Evolutionary conservation across 371 early-diverging fungal species (phyloP).

Genomic region (Entomophthora muscae): DNA sequence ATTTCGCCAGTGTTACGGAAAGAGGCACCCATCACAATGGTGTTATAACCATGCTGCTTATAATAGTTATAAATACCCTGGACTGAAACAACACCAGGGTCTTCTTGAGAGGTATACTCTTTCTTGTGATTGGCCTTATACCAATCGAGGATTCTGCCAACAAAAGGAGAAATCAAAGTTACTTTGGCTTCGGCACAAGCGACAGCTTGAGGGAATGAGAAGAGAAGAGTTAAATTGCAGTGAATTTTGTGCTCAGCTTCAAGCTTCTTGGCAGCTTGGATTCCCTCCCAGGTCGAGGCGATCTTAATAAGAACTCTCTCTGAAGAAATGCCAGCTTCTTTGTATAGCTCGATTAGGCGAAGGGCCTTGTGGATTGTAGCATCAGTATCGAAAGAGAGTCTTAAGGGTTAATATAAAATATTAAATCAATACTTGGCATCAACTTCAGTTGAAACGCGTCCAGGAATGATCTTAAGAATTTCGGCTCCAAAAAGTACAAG

Average conservation of each 20-base stretch:
- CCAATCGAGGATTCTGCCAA: conserved; percentile 97
- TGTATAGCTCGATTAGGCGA: conserved; percentile 77
- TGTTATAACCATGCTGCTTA: conserved; percentile 89
- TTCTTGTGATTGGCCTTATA: conserved; percentile 80
- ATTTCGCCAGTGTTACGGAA: conserved; percentile 96
- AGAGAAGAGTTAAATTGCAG: conserved; percentile 96
- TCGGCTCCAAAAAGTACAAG: conserved; percentile 92
- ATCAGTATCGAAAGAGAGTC: conserved; percentile 83
- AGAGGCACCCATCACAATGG: conserved; percentile 98
- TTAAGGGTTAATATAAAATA: conserved; percentile 1
- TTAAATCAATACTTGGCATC: conserved; percentile 49
- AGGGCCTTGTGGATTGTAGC: conserved; percentile 83
- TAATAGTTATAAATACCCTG: conserved; percentile 94
- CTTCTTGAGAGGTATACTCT: conserved; percentile 45
- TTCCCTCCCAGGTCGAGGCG: conserved; percentile 97
- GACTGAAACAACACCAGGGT: conserved; percentile 91
- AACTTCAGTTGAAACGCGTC: conserved; percentile 96
- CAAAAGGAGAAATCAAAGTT: conserved; percentile 95
- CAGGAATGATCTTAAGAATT: conserved; percentile 92
- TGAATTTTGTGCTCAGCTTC: conserved; percentile 81
- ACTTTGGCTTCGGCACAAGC: conserved; percentile 94
- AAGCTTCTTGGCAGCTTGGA: conserved; percentile 86
- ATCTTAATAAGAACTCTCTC: conserved; percentile 94
- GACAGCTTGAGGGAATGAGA: conserved; percentile 88
- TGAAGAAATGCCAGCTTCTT: conserved; percentile 65